Evolutionary conservation across 1,284 basidiomycete species (phyloP).

Genomic region (Fistulinella cinereoalba): DNA sequence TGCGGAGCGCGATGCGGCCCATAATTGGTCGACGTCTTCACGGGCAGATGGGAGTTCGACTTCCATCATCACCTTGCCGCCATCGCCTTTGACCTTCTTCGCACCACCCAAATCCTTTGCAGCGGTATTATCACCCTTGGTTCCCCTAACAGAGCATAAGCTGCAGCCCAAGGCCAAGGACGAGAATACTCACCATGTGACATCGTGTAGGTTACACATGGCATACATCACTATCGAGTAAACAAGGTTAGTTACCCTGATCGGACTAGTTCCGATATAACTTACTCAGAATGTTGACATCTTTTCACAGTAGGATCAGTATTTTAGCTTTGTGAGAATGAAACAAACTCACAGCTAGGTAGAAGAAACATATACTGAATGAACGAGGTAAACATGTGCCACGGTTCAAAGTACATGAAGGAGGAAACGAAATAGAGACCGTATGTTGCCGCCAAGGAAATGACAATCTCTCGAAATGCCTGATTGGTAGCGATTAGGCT

Average conservation of each 20-base stretch:
- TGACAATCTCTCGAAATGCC: conserved; percentile 78
- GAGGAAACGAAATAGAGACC: conserved; percentile 86
- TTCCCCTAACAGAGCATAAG: conserved; percentile 56
- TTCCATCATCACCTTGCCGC: conserved; percentile 84
- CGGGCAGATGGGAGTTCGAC: conserved; percentile 77
- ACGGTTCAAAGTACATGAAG: conserved; percentile 85
- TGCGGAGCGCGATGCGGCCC: conserved; percentile 69
- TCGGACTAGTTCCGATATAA: background rate
- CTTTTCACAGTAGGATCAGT: conserved; percentile 37
- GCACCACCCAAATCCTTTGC: conserved; percentile 85
- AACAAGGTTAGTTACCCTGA: background rate
- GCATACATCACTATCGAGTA: conserved; percentile 71
- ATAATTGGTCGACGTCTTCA: conserved; percentile 85
- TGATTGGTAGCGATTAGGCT: conserved; percentile 62
- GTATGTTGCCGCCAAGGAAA: conserved; percentile 82
- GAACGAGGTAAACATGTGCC: conserved; percentile 95
- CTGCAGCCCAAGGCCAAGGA: background rate
- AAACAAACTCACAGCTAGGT: conserved; percentile 56
- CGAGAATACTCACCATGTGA: conserved; percentile 59
- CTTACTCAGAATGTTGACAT: conserved; percentile 84
- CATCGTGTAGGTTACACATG: conserved; percentile 89
- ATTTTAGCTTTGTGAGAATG: background rate
- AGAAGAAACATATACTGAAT: conserved; percentile 79
- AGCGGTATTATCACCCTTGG: conserved; percentile 86
- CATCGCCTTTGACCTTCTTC: conserved; percentile 80